Conservation (phyloP, 768 basidiomycete genomes). For the Tylopilus vinaceipallidus region DNA sequence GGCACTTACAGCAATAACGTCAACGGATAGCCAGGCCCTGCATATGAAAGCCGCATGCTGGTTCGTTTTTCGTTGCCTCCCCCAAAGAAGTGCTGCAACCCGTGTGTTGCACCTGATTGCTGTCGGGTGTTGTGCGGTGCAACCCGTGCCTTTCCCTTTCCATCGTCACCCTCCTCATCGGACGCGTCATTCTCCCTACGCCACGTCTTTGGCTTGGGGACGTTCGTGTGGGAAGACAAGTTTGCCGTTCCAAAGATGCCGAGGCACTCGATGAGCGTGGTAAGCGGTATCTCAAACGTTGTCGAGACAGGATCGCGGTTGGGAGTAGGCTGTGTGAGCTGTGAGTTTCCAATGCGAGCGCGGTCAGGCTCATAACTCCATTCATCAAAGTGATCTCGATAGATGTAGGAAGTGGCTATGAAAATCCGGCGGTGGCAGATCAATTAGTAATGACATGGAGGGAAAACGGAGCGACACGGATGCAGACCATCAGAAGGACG, state of each 20-base stretch:
- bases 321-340: constrained; percentile 10
- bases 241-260: constrained; percentile 89
- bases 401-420: constrained; percentile 84
- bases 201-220: constrained; percentile 47
- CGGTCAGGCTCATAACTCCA: constrained; percentile 59
- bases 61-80: constrained; percentile 60
- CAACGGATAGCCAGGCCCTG: constrained; percentile 74
- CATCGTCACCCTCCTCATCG: constrained; percentile 36
- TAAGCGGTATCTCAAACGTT: constrained; percentile 81
- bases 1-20: constrained; percentile 70
- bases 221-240: constrained; percentile 29
- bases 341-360: constrained; percentile 25
- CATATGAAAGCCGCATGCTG: constrained; percentile 83
- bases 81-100: constrained; percentile 60
- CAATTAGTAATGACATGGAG: not conserved
- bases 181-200: constrained; percentile 46
- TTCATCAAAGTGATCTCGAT: constrained; percentile 74
- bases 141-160: constrained; percentile 30
- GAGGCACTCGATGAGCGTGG: constrained; percentile 83
- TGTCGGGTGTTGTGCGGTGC: constrained; percentile 18
- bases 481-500: constrained; percentile 17
- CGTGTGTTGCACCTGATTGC: constrained; percentile 5
- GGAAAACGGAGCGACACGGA: constrained; percentile 2
- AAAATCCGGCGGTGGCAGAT: not conserved
- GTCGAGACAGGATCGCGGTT: constrained; percentile 24